A percentile compares a stretch with the other conserved stretches of the same genome.
These are phyloP conservation scores for Tagetes patula DNA, from an alignment of 129 eudicot species.

Conservation along the genomic window DNA sequence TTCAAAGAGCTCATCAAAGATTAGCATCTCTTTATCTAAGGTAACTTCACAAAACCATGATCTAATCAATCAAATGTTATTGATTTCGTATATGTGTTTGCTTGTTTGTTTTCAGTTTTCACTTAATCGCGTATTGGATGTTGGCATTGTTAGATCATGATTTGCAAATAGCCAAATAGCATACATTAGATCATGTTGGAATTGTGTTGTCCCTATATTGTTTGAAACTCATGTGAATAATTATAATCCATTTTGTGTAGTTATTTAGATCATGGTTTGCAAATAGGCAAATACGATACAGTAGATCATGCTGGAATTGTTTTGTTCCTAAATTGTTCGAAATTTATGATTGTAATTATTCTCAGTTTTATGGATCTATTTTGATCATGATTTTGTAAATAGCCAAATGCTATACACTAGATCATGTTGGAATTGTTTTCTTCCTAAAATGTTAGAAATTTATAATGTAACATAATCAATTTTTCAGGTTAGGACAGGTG, in stretches of 20 bases:
- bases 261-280: too few species aligned
- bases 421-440: slow-evolving; percentile 1
- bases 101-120: neutral
- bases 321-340: too few species aligned
- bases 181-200: neutral
- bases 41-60: slow-evolving; percentile 25
- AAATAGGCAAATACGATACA: too few species aligned
- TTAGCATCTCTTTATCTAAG: slow-evolving; percentile 57
- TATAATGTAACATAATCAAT: neutral
- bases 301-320: too few species aligned
- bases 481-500: slow-evolving; percentile 50
- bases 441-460: slow-evolving; percentile 2
- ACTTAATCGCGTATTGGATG: slow-evolving; percentile 8
- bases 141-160: slow-evolving; percentile 23
- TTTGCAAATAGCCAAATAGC: neutral
- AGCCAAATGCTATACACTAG: neutral
- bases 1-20: slow-evolving; percentile 56
- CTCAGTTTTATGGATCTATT: neutral
- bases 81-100: neutral
- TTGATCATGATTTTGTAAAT: slow-evolving; percentile 20
- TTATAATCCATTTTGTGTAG: too few species aligned
- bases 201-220: neutral
- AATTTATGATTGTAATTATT: too few species aligned
- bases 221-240: neutral
- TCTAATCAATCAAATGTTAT: slow-evolving; percentile 15